These are phyloP conservation scores for Curvularia sp. DNA, from an alignment of 2,329 filamentous ascomycete genomes.

Conservation along the genomic window DNA sequence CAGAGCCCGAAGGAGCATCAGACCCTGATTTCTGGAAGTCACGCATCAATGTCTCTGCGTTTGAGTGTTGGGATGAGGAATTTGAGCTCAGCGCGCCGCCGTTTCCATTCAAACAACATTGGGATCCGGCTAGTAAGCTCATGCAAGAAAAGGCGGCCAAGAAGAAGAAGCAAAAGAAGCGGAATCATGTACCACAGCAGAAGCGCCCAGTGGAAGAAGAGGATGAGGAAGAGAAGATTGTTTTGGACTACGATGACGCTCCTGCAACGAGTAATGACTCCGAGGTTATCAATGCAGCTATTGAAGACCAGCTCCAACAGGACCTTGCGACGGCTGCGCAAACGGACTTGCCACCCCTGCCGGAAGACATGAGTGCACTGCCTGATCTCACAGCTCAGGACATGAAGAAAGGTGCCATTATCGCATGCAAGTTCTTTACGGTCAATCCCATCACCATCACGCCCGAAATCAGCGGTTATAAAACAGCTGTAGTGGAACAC, in stretches of 20 bases:
- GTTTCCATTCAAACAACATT: conserved; percentile 88
- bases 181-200: conserved; percentile 46
- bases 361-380: conserved; percentile 63
- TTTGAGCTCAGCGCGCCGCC: conserved; percentile 74
- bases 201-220: conserved; percentile 53
- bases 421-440: conserved; percentile 71
- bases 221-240: conserved; percentile 32
- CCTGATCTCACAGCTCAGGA: conserved; percentile 58
- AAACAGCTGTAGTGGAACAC: conserved; percentile 67
- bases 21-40: conserved; percentile 73
- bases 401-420: conserved; percentile 65
- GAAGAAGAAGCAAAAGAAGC: conserved; percentile 60
- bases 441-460: conserved; percentile 66
- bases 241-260: conserved; percentile 46
- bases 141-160: conserved; percentile 65
- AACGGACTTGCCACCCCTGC: conserved; percentile 69
- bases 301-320: conserved; percentile 47
- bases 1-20: conserved; percentile 43
- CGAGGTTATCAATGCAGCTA: conserved; percentile 29
- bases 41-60: conserved; percentile 76
- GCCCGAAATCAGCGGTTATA: conserved; percentile 68
- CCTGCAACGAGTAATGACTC: conserved; percentile 30
- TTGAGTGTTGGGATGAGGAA: conserved; percentile 76
- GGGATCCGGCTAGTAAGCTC: conserved; percentile 76
- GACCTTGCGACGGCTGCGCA: conserved; percentile 54